Evolutionary conservation across 164 flowering plant species (phyloP).

Genomic region (Macadamia tetraphylla): DNA sequence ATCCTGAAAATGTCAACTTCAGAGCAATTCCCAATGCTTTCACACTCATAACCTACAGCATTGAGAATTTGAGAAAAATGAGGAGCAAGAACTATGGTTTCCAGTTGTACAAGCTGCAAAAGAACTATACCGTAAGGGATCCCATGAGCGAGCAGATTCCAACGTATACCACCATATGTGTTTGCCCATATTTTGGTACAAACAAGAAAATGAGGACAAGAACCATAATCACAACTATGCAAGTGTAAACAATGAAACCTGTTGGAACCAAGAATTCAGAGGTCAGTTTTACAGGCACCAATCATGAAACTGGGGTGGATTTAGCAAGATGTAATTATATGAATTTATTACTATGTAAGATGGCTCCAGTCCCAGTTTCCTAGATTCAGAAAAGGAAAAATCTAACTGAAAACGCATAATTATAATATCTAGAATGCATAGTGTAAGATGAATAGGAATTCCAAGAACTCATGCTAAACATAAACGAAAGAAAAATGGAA

Average conservation of each 20-base stretch:
- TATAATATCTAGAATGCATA: not conserved
- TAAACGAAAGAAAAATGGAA: no score
- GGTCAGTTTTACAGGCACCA: slow-evolving; percentile 5
- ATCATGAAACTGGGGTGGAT: not conserved
- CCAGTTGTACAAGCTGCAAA: no score
- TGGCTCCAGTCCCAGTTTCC: not conserved
- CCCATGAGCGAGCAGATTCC: slow-evolving; percentile 97
- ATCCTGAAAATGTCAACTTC: slow-evolving; percentile 64
- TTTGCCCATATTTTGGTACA: slow-evolving; percentile 65
- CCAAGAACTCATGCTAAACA: no score
- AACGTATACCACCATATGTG: slow-evolving; percentile 67
- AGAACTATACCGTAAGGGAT: slow-evolving; percentile 66
- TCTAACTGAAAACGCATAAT: not conserved
- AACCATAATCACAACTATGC: slow-evolving; percentile 43
- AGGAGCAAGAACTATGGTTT: no score
- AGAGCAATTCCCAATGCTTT: slow-evolving; percentile 79
- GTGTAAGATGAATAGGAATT: no score
- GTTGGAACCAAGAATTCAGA: slow-evolving; percentile 15
- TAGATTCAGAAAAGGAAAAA: not conserved
- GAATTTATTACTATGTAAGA: no score
- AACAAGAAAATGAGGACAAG: slow-evolving; percentile 47
- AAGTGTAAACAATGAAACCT: slow-evolving; percentile 73
- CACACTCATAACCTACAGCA: slow-evolving; percentile 72
- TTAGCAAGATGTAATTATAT: not conserved
- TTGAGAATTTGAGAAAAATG: no score